These are phyloP conservation scores for Suillus subalutaceus DNA, from an alignment of 768 basidiomycete genomes.

Conservation along the genomic window DNA sequence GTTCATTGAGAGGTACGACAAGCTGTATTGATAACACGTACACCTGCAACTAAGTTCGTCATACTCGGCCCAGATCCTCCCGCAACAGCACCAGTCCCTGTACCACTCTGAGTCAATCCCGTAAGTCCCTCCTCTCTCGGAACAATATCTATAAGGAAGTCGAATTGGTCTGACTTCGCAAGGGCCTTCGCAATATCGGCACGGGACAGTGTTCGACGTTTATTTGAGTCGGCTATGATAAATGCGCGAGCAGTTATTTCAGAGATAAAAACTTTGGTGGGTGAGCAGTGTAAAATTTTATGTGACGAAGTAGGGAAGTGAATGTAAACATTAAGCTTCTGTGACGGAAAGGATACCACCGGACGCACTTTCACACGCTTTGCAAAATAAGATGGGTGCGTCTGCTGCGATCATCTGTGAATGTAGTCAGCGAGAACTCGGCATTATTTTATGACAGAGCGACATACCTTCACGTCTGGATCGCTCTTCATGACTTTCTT, in stretches of 20 bases:
- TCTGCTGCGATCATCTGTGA: slow-evolving; percentile 96
- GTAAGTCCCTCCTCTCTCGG: slow-evolving; percentile 71
- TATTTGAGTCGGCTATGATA: slow-evolving; percentile 93
- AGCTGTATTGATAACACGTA: slow-evolving; percentile 15
- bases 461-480: slow-evolving; percentile 89
- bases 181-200: slow-evolving; percentile 94
- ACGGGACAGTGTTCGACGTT: slow-evolving; percentile 92
- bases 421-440: slow-evolving; percentile 11
- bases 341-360: not conserved
- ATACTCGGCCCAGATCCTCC: slow-evolving; percentile 14
- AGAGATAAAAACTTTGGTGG: slow-evolving; percentile 83
- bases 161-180: slow-evolving; percentile 93
- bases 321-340: not conserved
- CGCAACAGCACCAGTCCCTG: not conserved
- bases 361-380: slow-evolving; percentile 94
- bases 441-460: slow-evolving; percentile 8
- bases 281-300: slow-evolving; percentile 8
- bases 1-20: slow-evolving; percentile 6
- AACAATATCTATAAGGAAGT: slow-evolving; percentile 96
- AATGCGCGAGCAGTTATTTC: slow-evolving; percentile 97
- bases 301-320: not conserved
- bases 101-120: slow-evolving; percentile 21
- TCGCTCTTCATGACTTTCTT: slow-evolving; percentile 99
- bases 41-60: slow-evolving; percentile 27
- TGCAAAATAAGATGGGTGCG: slow-evolving; percentile 95